Base-by-base conservation (phyloP, 1,284 basidiomycete species). In the Rhizoctonia solani region DNA sequence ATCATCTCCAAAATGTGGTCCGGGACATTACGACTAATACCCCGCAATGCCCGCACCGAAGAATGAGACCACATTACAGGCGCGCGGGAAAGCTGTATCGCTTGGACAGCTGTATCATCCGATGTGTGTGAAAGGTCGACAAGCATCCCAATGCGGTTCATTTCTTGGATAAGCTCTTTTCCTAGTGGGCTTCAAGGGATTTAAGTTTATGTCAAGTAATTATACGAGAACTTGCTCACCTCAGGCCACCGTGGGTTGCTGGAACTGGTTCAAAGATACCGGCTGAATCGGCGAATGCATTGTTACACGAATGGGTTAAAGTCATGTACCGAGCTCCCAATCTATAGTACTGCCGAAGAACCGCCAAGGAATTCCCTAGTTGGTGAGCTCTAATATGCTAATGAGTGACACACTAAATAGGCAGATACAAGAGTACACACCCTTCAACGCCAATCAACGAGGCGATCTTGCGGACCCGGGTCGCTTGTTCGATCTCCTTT, bases 31-130 rank as follows among this genome's bases (percentile, higher is more conserved):
- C 90, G 83, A 3, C 87, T 82, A 46, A 89, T 85, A 71, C 89
- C 76, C 70, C 87, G 84, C 6, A 92, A 77, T 1, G 83, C 83
- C 34, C 92, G 81, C 1, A 92, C 84, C 39, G 87, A 89, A 0
- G 92, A 93, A 76, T 96, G 93, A 1, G 89, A 92, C 85, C 89
- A 92, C 68, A 95, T 93, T 67, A 96, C 88, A 1, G 93, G 93
- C 0, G 93, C 90, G 71, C 86, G 83, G 2, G 86, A 85, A 49
- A 83, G 71, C n/a, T 79, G 75, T 68, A 95, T 77, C 2, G 88
- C 89, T 75, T 93, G 89, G 16, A 79, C 79, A 2, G 92, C 92
- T 0, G 93, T 95, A 58, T 83, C 82, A 75, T 95, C 93, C 1
- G 90, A 91, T 0, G 92, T 93, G 77, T 95, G 93, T 16, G 88